A percentile compares a stretch with the other conserved stretches of the same genome.
These are phyloP conservation scores for Pyricularia pennisetigena DNA, from an alignment of 2,329 filamentous ascomycete species.

Conservation along the genomic window DNA sequence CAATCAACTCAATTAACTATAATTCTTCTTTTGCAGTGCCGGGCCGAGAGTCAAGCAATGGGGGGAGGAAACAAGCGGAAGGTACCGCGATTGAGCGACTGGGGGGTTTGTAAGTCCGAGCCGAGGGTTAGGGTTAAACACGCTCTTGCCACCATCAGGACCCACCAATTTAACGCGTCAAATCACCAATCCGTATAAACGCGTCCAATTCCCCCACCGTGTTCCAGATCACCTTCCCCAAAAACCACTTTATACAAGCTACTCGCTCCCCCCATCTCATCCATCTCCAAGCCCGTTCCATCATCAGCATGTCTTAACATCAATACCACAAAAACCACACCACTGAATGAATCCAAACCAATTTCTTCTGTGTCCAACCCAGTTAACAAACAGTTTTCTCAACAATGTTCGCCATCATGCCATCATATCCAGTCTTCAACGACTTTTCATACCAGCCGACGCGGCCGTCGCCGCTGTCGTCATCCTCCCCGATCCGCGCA, in stretches of 20 bases:
- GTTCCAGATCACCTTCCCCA: not conserved
- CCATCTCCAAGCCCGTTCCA: not conserved
- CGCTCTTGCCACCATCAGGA: not conserved
- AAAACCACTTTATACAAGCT: not conserved
- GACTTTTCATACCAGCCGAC: conserved; percentile 25
- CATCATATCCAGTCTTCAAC: conserved; percentile 28
- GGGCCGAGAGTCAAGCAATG: too few species aligned
- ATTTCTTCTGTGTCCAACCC: not conserved
- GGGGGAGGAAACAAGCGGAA: too few species aligned
- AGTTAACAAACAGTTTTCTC: not conserved
- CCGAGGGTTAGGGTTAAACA: not conserved
- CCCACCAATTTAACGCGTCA: not conserved
- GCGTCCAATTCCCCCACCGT: not conserved
- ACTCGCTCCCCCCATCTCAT: not conserved
- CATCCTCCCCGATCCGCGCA: conserved; percentile 46
- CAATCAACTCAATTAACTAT: not conserved
- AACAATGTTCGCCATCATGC: conserved; percentile 24
- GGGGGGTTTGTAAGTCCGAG: not conserved
- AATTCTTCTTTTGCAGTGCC: too few species aligned
- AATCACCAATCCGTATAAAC: not conserved
- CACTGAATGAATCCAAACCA: not conserved
- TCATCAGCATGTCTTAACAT: conserved; percentile 1
- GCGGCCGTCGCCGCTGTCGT: conserved; percentile 43
- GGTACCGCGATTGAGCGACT: too few species aligned
- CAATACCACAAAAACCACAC: not conserved